Evolutionary conservation across 208 protist genomes (phyloP), one percentile per base, ranked within the genome.

Genomic region (Trypanosomatidae sp.): DNA sequence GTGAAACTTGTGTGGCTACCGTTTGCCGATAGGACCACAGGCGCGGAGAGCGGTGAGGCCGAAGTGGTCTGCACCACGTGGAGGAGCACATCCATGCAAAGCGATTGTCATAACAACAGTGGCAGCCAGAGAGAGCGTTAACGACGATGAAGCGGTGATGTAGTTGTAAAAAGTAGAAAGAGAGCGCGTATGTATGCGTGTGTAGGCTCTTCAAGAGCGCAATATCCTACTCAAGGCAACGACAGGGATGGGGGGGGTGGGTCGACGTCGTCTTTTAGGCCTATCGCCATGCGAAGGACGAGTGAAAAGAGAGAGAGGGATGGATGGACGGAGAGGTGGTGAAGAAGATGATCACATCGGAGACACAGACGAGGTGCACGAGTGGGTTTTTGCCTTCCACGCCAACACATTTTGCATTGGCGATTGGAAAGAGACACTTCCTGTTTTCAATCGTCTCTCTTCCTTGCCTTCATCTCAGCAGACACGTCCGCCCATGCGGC

Each of bases 51-150:
- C 25, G 60, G 60, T 39, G 71, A n/a, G 22, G 49, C 41, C 33
- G 46, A 33, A 15, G 49, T 8, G 33, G 43, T 28, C 53, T 62
- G 49, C 36, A 67, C 58, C 19, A 69, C 62, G 28, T 74, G 60
- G 13, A 74, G 62, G n/a, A 69, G 62, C 19, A 74, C 71, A 62
- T 74, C 62, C 71, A 74, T 74, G 46, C 44, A 58, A 39, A 46
- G 19, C 3, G 17, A 68, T n/a, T 22, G 65, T 25, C 28, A 25
- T 25, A 41, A 41, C 19, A 28, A 36, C 62, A 8, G 25, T 39
- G 36, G 36, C 36, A 39, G 36, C 36, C 1, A 68, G 25, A 49
- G n/a, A 59, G 44, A 55, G 28, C 22, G 43, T 10, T 12, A 44
- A 28, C 36, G 25, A 2, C 33, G 2, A 10, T 68, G 25, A 28